A percentile compares a stretch with the other conserved stretches of the same genome.
phyloP scores from a whole-genome alignment of 164 flowering plant genomes.

The Piper betle region DNA sequence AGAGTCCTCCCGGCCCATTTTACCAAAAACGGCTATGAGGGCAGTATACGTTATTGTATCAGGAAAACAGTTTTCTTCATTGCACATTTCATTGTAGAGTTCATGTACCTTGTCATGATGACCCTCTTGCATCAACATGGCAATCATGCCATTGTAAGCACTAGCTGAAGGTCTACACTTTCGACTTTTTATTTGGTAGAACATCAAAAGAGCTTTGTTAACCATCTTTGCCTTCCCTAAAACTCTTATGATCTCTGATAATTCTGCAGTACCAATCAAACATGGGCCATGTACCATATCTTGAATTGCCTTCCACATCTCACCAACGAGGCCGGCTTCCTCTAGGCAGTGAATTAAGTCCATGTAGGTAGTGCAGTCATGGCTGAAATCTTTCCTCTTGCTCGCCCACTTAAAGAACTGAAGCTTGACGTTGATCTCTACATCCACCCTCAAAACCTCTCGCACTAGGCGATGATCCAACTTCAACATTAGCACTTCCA shows the following conservation, averaged over 20 bases:
- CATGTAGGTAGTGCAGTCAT: constrained; percentile 66
- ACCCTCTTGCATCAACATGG: constrained; percentile 75
- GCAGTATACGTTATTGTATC: constrained; percentile 74
- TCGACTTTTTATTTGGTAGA: constrained; percentile 58
- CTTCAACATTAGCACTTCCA: constrained; percentile 74
- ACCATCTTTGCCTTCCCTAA: constrained; percentile 83
- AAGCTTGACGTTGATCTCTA: constrained; percentile 56
- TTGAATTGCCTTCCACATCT: constrained; percentile 73
- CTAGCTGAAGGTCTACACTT: constrained; percentile 57
- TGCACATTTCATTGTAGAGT: constrained; percentile 86
- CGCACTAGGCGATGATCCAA: constrained; percentile 77
- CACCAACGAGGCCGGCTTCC: constrained; percentile 50
- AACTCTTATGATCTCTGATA: constrained; percentile 57
- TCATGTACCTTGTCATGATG: constrained; percentile 77
- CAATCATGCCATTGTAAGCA: constrained; percentile 61
- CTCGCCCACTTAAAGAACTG: constrained; percentile 92
- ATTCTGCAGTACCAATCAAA: constrained; percentile 34
- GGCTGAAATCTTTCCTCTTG: constrained; percentile 62
- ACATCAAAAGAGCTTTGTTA: constrained; percentile 65
- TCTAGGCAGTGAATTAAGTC: constrained; percentile 60
- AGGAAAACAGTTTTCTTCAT: constrained; percentile 60
- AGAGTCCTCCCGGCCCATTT: constrained; percentile 58
- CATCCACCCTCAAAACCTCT: constrained; percentile 54
- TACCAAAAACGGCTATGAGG: constrained; percentile 54
- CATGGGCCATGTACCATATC: constrained; percentile 58